phyloP scores from a whole-genome alignment of 2,329 filamentous ascomycete species.

The Rutstroemia sp. region DNA sequence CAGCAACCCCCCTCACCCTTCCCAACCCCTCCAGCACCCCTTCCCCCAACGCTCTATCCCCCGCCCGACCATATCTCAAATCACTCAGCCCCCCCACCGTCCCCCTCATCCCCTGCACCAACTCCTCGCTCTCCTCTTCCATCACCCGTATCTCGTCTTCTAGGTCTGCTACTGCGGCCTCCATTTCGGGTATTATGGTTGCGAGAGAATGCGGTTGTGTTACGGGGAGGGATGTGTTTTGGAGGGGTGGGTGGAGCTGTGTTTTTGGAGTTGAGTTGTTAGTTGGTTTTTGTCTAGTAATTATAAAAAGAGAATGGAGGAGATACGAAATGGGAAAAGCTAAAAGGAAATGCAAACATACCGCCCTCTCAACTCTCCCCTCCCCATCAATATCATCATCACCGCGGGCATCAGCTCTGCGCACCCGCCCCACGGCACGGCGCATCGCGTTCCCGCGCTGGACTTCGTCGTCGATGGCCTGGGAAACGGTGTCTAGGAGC shows the following conservation, averaged over 20 bases:
- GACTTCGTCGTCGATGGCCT: slow-evolving; percentile 58
- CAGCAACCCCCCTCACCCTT: not conserved
- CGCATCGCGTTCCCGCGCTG: slow-evolving; percentile 51
- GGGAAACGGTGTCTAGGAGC: slow-evolving; percentile 58
- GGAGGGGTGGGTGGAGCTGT: slow-evolving; percentile 2
- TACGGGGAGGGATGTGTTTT: slow-evolving; percentile 36
- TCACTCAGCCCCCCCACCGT: slow-evolving; percentile 72
- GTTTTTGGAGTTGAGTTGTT: not conserved
- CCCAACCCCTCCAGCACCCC: slow-evolving; percentile 42
- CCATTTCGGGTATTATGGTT: slow-evolving; percentile 62
- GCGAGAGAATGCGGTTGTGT: slow-evolving; percentile 51
- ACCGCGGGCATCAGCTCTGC: slow-evolving; percentile 43
- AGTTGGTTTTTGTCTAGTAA: too few species aligned
- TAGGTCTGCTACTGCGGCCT: slow-evolving; percentile 56
- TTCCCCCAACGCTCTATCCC: slow-evolving; percentile 54
- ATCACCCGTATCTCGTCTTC: slow-evolving; percentile 60
- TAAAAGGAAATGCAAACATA: slow-evolving; percentile 30
- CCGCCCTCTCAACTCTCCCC: slow-evolving; percentile 42
- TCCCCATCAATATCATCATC: slow-evolving; percentile 50
- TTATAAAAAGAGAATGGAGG: too few species aligned
- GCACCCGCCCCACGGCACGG: slow-evolving; percentile 47
- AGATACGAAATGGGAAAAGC: too few species aligned
- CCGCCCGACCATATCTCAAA: slow-evolving; percentile 70
- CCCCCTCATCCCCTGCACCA: slow-evolving; percentile 55
- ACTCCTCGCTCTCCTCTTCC: slow-evolving; percentile 53